These are phyloP conservation scores for Monosporozyma yasuniensis DNA, from an alignment of 805 yeast species.

Conservation along the genomic window DNA sequence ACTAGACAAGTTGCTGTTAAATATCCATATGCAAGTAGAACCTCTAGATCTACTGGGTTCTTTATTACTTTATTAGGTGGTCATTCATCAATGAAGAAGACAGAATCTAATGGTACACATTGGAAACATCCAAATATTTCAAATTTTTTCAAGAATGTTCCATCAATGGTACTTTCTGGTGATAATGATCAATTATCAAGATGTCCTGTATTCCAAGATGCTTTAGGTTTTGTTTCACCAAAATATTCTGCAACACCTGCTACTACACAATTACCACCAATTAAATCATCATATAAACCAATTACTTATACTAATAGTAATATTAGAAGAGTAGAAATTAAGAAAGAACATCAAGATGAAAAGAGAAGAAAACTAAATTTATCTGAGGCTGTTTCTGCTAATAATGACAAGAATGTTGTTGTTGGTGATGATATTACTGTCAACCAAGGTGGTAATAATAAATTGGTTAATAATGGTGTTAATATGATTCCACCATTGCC, in stretches of 20 bases:
- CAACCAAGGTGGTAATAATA: not conserved
- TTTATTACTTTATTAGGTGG: slow-evolving; percentile 33
- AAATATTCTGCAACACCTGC: slow-evolving; percentile 6
- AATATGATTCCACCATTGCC: slow-evolving; percentile 2
- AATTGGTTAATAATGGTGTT: not conserved
- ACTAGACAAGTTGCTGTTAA: slow-evolving; percentile 42
- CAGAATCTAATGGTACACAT: slow-evolving; percentile 5
- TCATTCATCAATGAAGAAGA: slow-evolving; percentile 16
- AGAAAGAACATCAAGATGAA: slow-evolving; percentile 11
- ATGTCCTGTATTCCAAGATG: slow-evolving; percentile 33
- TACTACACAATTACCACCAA: slow-evolving; percentile 24
- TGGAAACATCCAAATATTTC: slow-evolving; percentile 23
- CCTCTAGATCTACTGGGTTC: slow-evolving; percentile 47
- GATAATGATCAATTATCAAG: slow-evolving; percentile 28
- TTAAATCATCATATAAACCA: slow-evolving; percentile 27
- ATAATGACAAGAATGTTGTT: not conserved
- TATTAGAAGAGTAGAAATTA: slow-evolving; percentile 17
- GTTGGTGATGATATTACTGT: not conserved
- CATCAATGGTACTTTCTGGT: slow-evolving; percentile 26
- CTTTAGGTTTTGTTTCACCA: slow-evolving; percentile 26
- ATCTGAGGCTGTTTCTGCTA: not conserved
- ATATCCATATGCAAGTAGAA: slow-evolving; percentile 62
- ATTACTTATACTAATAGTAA: slow-evolving; percentile 28
- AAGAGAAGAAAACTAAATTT: slow-evolving; percentile 20
- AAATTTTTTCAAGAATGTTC: slow-evolving; percentile 27